Conservation (phyloP, 495 filamentous ascomycete genomes). For the Penicillium waksmanii region DNA sequence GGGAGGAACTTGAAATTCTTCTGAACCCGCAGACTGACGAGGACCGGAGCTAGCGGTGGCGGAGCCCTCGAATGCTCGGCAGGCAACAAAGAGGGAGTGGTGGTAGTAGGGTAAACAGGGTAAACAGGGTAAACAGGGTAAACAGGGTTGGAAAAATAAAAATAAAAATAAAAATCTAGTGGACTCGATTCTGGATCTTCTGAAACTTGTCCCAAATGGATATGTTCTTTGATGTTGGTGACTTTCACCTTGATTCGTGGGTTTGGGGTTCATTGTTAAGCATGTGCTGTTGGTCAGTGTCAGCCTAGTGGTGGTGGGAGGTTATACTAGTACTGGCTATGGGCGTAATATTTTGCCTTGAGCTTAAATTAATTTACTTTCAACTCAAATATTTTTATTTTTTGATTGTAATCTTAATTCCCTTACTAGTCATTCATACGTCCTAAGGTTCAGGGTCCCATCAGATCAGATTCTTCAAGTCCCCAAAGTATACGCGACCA, state of each 20-base stretch:
- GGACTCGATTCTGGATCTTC: background rate
- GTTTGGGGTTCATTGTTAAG: no score
- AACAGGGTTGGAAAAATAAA: background rate
- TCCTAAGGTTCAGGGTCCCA: background rate
- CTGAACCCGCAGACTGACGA: conserved; percentile 30
- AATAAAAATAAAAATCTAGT: background rate
- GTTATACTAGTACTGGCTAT: background rate
- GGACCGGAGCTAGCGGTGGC: conserved; percentile 36
- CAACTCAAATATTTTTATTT: no score
- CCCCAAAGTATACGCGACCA: no score
- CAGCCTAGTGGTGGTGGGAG: no score
- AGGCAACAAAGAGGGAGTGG: conserved; percentile 2
- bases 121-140: background rate
- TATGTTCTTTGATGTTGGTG: no score
- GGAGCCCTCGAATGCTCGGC: conserved; percentile 30
- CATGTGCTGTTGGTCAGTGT: no score
- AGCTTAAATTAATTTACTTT: no score
- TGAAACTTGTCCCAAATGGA: no score
- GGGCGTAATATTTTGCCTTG: no score
- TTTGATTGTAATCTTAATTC: no score
- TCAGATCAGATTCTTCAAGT: background rate
- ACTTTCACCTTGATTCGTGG: no score
- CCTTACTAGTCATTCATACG: no score
- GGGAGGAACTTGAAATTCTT: conserved; percentile 37
- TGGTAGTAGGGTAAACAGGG: background rate